Conservation (phyloP, 2,329 filamentous ascomycete species). For the Exophiala xenobiotica region DNA sequence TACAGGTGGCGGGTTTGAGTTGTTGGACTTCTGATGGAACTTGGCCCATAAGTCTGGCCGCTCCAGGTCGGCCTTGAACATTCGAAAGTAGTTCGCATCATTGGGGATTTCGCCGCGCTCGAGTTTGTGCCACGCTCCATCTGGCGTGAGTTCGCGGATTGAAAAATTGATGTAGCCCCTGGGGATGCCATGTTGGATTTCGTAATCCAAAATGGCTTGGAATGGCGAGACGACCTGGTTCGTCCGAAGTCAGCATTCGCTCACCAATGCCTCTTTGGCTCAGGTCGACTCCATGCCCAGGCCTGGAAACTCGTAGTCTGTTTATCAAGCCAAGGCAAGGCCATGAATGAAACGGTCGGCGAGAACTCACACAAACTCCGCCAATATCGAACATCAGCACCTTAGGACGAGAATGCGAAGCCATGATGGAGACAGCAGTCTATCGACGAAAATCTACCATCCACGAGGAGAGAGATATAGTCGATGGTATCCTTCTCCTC, state of each 20-base stretch:
- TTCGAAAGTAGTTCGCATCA: constrained; percentile 70
- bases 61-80: constrained; percentile 73
- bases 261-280: background rate
- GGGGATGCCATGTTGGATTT: constrained; percentile 72
- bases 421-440: constrained; percentile 5
- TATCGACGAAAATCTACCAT: background rate
- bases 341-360: too few relatives aligned
- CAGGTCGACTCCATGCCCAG: background rate
- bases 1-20: constrained; percentile 55
- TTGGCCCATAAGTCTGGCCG: constrained; percentile 65
- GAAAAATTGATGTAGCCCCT: constrained; percentile 88
- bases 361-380: constrained; percentile 81
- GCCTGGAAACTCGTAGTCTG: constrained; percentile 1
- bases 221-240: constrained; percentile 82
- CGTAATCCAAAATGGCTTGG: constrained; percentile 89
- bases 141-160: constrained; percentile 73
- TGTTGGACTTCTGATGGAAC: constrained; percentile 47
- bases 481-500: too few relatives aligned
- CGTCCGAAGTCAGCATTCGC: background rate
- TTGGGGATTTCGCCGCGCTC: constrained; percentile 80
- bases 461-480: too few relatives aligned
- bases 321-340: too few relatives aligned
- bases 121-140: constrained; percentile 83
- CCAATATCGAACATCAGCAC: constrained; percentile 92
- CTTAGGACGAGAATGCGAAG: constrained; percentile 51